Conservation (phyloP, 345 rosid genomes). For the Rhodomyrtus tomentosa region DNA sequence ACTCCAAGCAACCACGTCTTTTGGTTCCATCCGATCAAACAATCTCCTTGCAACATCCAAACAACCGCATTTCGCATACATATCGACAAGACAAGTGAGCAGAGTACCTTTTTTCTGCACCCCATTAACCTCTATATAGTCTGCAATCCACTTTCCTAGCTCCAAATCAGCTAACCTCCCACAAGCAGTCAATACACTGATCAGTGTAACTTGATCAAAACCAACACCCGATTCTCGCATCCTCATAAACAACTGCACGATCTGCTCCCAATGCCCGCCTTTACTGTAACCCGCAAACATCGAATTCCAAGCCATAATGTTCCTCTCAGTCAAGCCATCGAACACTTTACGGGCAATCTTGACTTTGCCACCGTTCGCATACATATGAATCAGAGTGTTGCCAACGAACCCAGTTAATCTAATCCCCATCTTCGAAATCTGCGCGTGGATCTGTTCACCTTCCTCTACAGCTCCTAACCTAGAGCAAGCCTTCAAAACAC, state of each 20-base stretch:
- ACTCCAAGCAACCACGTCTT: constrained; percentile 24
- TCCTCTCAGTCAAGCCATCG: constrained; percentile 24
- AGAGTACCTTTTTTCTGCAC: constrained; percentile 11
- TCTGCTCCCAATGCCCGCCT: constrained; percentile 14
- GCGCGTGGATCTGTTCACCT: constrained; percentile 36
- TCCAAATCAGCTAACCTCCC: constrained; percentile 23
- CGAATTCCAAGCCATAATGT: constrained; percentile 30
- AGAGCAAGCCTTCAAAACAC: constrained; percentile 28
- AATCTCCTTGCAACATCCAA: constrained; percentile 18
- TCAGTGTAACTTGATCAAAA: constrained; percentile 21
- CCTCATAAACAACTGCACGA: constrained; percentile 15
- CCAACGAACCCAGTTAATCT: constrained; percentile 6
- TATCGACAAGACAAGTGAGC: constrained; percentile 24
- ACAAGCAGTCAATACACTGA: constrained; percentile 29
- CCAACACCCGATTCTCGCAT: constrained; percentile 12
- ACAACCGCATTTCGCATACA: constrained; percentile 34
- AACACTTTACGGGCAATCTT: constrained; percentile 19
- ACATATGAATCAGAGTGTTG: constrained; percentile 20
- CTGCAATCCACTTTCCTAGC: constrained; percentile 22
- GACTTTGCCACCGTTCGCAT: constrained; percentile 8
- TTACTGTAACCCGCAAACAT: constrained; percentile 25
- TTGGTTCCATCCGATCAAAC: constrained; percentile 12
- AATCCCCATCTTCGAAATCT: constrained; percentile 17
- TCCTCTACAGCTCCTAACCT: constrained; percentile 11
- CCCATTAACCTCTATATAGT: constrained; percentile 17